These are phyloP conservation scores for Metarhizium guizhouense DNA, from an alignment of 2,329 filamentous ascomycete species.

Conservation along the genomic window DNA sequence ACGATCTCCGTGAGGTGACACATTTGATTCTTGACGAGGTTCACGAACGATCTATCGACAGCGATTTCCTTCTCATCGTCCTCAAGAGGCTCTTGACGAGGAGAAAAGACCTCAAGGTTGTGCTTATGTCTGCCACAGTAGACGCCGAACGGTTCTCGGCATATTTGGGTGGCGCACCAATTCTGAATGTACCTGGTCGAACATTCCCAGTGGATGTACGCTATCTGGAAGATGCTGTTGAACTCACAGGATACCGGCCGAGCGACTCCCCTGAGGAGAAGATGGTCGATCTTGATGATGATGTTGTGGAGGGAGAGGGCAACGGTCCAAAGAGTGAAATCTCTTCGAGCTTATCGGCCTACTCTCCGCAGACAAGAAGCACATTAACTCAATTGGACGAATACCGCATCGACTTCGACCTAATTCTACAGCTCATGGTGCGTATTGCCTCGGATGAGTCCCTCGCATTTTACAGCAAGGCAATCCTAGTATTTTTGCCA, in stretches of 20 bases:
- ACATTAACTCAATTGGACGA: slow-evolving; percentile 76
- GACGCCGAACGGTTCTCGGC: slow-evolving; percentile 85
- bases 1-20: slow-evolving; percentile 80
- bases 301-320: slow-evolving; percentile 40
- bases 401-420: slow-evolving; percentile 81
- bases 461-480: slow-evolving; percentile 69
- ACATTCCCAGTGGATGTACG: slow-evolving; percentile 86
- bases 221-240: slow-evolving; percentile 88
- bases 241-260: slow-evolving; percentile 67
- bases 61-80: slow-evolving; percentile 89
- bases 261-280: slow-evolving; percentile 37
- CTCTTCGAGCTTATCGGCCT: slow-evolving; percentile 57
- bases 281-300: slow-evolving; percentile 55
- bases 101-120: slow-evolving; percentile 77
- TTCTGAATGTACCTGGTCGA: slow-evolving; percentile 83
- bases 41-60: slow-evolving; percentile 92
- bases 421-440: slow-evolving; percentile 71
- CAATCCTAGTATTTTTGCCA: slow-evolving; percentile 88
- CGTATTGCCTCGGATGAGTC: slow-evolving; percentile 62
- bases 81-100: slow-evolving; percentile 71
- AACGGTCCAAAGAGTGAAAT: slow-evolving; percentile 48
- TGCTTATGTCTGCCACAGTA: slow-evolving; percentile 96
- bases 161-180: slow-evolving; percentile 77
- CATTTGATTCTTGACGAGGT: slow-evolving; percentile 97
- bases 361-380: slow-evolving; percentile 67